These are phyloP conservation scores for Lecanoromycetidae sp. DNA, from an alignment of 2,329 filamentous ascomycete species.

Conservation along the genomic window DNA sequence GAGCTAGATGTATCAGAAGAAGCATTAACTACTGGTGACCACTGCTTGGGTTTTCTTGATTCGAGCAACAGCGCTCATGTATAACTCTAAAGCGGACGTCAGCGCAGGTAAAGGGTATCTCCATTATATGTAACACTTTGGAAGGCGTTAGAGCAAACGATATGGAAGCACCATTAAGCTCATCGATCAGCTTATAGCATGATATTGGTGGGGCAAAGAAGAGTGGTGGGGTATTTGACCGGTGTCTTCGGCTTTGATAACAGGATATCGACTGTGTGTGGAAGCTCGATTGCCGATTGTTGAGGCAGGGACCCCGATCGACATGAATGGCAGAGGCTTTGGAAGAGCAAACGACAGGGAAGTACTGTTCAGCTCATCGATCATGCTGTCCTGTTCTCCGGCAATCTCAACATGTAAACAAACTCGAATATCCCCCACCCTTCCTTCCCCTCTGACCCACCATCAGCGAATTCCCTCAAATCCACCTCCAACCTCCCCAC, in stretches of 20 bases:
- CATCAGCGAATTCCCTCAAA: slow-evolving; percentile 7
- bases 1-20: no score
- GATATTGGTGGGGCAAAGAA: slow-evolving; percentile 11
- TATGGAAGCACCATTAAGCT: no score
- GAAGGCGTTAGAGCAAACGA: no score
- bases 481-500: slow-evolving; percentile 9
- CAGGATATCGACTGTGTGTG: slow-evolving; percentile 9
- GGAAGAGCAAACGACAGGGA: no score
- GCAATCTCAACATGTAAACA: not conserved
- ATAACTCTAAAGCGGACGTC: no score
- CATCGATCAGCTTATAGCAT: no score
- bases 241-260: slow-evolving; percentile 14
- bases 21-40: no score
- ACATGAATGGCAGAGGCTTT: slow-evolving; percentile 13
- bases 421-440: slow-evolving; percentile 5
- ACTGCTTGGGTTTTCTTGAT: no score
- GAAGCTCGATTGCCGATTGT: slow-evolving; percentile 6
- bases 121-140: no score
- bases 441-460: not conserved
- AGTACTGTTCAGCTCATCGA: no score
- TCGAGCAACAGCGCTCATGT: no score
- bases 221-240: slow-evolving; percentile 8
- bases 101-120: no score
- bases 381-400: not conserved
- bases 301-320: slow-evolving; percentile 1